Evolutionary conservation across 768 basidiomycete species (phyloP).

Genomic region (Psilocybe azurescens): DNA sequence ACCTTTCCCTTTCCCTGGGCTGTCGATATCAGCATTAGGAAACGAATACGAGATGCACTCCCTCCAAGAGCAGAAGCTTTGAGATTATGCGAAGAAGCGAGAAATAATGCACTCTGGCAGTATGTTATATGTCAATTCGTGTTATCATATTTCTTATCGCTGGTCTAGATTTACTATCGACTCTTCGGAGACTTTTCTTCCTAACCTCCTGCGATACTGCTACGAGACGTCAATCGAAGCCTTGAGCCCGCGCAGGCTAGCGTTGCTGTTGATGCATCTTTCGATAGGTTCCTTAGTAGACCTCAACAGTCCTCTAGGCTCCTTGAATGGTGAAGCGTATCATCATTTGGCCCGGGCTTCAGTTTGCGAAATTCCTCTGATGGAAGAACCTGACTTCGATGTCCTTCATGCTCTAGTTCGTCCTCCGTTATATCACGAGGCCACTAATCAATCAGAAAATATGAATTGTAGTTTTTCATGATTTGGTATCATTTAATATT

Average conservation of each 20-base stretch:
- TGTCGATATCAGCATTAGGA: constrained; percentile 64
- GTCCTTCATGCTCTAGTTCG: constrained; percentile 68
- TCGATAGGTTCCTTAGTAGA: constrained; percentile 76
- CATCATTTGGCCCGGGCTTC: constrained; percentile 71
- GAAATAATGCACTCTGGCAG: constrained; percentile 77
- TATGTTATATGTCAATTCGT: constrained; percentile 40
- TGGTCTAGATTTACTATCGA: constrained; percentile 65
- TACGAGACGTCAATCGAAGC: constrained; percentile 65
- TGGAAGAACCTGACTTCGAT: constrained; percentile 78
- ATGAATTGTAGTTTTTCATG: constrained; percentile 57
- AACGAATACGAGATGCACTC: constrained; percentile 66
- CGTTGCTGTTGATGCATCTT: constrained; percentile 72
- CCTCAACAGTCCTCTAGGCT: constrained; percentile 57
- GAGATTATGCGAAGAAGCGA: constrained; percentile 65
- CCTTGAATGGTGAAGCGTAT: constrained; percentile 66
- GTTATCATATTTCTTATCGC: constrained; percentile 6
- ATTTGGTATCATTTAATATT: constrained; percentile 78
- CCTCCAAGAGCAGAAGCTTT: constrained; percentile 64
- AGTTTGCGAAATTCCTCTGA: constrained; percentile 74
- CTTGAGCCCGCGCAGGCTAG: constrained; percentile 68
- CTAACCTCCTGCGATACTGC: constrained; percentile 71
- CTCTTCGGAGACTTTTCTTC: constrained; percentile 71
- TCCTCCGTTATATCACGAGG: constrained; percentile 1
- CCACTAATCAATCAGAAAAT: neutral
- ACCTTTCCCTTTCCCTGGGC: constrained; percentile 76